Percentiles rank a stretch among this genome's conserved stretches.
Evolutionary conservation across 179 eudicot species (phyloP).

Genomic region (Amaranthus tricolor): DNA sequence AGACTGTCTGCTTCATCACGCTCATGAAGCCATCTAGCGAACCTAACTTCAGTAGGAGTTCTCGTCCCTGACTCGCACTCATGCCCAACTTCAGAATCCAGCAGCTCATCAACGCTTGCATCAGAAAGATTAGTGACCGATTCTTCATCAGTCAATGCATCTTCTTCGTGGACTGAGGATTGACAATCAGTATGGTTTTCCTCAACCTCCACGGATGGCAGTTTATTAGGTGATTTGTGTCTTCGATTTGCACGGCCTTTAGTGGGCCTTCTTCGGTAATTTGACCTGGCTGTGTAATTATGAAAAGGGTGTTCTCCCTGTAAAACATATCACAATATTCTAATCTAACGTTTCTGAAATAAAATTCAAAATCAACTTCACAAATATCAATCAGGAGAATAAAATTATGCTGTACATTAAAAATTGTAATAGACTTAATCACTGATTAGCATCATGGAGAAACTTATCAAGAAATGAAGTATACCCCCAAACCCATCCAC

Average conservation of each 20-base stretch:
- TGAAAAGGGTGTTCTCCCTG: constrained; percentile 96
- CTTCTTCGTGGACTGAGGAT: constrained; percentile 24
- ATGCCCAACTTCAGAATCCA: constrained; percentile 26
- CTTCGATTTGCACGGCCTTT: constrained; percentile 38
- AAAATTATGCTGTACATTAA: not conserved
- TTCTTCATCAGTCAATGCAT: constrained; percentile 40
- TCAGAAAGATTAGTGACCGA: constrained; percentile 21
- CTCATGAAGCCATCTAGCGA: constrained; percentile 86
- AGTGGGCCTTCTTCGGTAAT: constrained; percentile 49
- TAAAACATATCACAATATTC: constrained; percentile 19
- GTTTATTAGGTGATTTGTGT: constrained; percentile 25
- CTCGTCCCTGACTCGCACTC: constrained; percentile 25
- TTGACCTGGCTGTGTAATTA: constrained; percentile 78
- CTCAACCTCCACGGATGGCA: constrained; percentile 28
- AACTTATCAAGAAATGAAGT: too few species aligned
- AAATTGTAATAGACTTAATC: not conserved
- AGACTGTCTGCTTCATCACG: constrained; percentile 68
- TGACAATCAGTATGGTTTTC: constrained; percentile 35
- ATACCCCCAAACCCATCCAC: too few species aligned
- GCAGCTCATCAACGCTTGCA: constrained; percentile 23
- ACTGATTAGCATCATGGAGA: too few species aligned
- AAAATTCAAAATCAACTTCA: not conserved
- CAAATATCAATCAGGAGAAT: not conserved
- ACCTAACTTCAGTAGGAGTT: constrained; percentile 32
- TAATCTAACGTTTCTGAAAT: not conserved